Evolutionary conservation across 306 rosid species (phyloP).

Genomic region (Cyamopsis tetragonoloba): DNA sequence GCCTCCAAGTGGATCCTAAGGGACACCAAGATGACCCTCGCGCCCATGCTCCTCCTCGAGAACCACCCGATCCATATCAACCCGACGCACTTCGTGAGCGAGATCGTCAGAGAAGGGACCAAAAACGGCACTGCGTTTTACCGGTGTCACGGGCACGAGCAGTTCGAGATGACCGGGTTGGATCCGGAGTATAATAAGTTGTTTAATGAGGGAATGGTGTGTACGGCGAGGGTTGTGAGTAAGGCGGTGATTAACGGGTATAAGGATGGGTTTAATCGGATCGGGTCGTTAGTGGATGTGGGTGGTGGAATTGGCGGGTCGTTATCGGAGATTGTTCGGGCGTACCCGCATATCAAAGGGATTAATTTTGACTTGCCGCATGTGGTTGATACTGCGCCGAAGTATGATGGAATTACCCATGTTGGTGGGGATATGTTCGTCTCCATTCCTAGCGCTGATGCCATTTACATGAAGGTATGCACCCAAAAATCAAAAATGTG

Average conservation of each 20-base stretch:
- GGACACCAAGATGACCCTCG: constrained; percentile 37
- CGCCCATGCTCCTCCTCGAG: constrained; percentile 41
- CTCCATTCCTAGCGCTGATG: constrained; percentile 42
- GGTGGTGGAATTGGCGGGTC: constrained; percentile 54
- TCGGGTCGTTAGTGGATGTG: constrained; percentile 37
- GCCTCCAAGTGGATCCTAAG: constrained; percentile 39
- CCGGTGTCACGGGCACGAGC: constrained; percentile 45
- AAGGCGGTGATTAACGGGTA: constrained; percentile 38
- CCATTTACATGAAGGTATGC: constrained; percentile 45
- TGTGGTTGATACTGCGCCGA: constrained; percentile 38
- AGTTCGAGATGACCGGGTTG: constrained; percentile 35
- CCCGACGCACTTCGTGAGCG: constrained; percentile 29
- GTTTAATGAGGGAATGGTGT: constrained; percentile 43
- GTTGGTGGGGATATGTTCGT: constrained; percentile 49
- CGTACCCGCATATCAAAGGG: constrained; percentile 39
- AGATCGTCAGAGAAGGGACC: constrained; percentile 29
- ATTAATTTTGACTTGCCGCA: constrained; percentile 49
- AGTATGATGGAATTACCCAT: constrained; percentile 35
- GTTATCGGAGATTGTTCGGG: constrained; percentile 42
- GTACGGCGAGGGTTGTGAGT: constrained; percentile 32
- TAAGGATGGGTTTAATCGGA: constrained; percentile 37
- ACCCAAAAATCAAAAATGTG: no score
- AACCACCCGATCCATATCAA: constrained; percentile 35
- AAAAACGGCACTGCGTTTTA: constrained; percentile 41
- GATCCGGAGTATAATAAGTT: constrained; percentile 30